These are phyloP conservation scores for Volutella citrinella DNA, from an alignment of 2,329 filamentous ascomycete genomes.

Conservation along the genomic window DNA sequence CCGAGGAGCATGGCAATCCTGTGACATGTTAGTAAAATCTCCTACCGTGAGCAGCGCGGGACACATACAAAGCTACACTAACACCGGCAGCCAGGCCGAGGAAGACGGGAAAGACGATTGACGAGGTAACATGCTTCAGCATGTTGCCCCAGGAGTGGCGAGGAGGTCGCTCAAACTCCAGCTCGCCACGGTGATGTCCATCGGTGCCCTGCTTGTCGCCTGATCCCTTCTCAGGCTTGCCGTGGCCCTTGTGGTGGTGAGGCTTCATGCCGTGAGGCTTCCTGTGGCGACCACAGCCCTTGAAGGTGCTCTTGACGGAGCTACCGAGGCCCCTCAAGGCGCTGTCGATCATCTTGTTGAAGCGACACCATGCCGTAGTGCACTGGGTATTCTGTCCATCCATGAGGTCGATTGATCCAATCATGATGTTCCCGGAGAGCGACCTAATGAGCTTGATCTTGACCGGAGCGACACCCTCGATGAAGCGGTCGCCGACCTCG, in stretches of 20 bases:
- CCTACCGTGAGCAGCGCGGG: background rate
- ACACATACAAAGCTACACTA: conserved; percentile 58
- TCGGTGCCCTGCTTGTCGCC: conserved; percentile 8
- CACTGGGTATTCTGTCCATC: no score
- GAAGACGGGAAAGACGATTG: conserved; percentile 65
- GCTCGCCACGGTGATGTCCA: conserved; percentile 24
- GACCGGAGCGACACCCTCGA: conserved; percentile 53
- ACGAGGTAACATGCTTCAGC: conserved; percentile 54
- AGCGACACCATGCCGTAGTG: conserved; percentile 53
- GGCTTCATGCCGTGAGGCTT: conserved; percentile 6
- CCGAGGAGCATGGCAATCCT: conserved; percentile 65
- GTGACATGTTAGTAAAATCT: conserved; percentile 24
- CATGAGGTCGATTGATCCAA: conserved; percentile 48
- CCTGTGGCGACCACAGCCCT: conserved; percentile 22
- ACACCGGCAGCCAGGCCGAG: conserved; percentile 69
- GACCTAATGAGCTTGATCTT: conserved; percentile 62
- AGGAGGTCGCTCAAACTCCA: conserved; percentile 19
- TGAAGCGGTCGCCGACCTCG: conserved; percentile 54
- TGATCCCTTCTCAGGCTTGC: conserved; percentile 12
- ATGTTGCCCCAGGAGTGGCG: conserved; percentile 43
- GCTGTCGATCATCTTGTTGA: conserved; percentile 35
- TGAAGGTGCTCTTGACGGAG: conserved; percentile 22
- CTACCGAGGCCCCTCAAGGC: conserved; percentile 25
- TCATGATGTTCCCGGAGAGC: conserved; percentile 50
- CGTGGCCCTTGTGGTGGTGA: conserved; percentile 13